Evolutionary conservation across 768 basidiomycete species (phyloP), one percentile per base, ranked within the genome.

Genomic region (Xerocomellus chrysenteron): DNA sequence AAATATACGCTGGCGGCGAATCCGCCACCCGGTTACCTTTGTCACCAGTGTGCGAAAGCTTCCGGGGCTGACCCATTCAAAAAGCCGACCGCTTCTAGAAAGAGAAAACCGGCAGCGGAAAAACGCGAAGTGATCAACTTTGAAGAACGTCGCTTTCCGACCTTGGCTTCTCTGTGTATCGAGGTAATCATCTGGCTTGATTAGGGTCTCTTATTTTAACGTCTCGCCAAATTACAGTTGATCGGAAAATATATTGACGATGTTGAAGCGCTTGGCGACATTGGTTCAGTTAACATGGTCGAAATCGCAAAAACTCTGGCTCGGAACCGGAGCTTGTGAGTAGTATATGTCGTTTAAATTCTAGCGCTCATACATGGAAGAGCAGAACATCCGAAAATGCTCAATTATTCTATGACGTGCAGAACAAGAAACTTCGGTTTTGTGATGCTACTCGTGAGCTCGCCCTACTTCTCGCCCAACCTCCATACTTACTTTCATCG

Each of bases 361-460:
- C 30, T 41, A 14, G 53, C 14, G 8, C 47, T 60, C 8, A 52
- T 39, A 50, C 52, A 24, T 24, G 21, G 6, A 26, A 30, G 40
- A 39, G 21, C 47, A 93, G 94, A 57, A 94, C 87, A 0, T 71
- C 82, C 0, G 82, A 92, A 56, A 97, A 94, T 56, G 91, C 83
- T 0, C 81, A 79, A 24, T 75, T 99, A 12, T 98, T 99, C 74
- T 95, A 97, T 66, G 86, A 86, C 55, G 75, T 82, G 2, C 73
- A 81, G 24, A 88, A 94, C 59, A 78, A 78, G 4, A 78, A 74
- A 10, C 75, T 99, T 35, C 83, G 80, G 0, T 73, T 99, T 39
- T 95, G 92, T 65, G 97, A 99, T 73, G 89, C 86, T 41, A 97
- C 96, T 0, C 87, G 94, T 96, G 69, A 61, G 89, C 74, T n/a